Percentiles rank a stretch among this genome's conserved stretches.
Evolutionary conservation across 1,139 yeast species (phyloP).

Genomic region (Yamadazyma triangularis): DNA sequence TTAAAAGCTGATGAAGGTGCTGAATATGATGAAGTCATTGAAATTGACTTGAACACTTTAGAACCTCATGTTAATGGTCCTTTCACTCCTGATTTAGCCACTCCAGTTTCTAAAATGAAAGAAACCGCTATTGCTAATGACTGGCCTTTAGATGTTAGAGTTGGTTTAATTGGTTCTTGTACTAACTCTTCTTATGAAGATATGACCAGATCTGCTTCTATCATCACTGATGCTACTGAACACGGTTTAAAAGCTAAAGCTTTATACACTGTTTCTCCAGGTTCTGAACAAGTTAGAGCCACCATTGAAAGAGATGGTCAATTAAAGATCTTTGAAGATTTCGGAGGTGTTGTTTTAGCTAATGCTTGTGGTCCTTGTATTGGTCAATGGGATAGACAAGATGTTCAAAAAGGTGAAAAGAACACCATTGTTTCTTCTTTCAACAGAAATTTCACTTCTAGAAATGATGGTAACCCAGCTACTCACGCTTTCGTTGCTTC

Average conservation of each 20-base stretch:
- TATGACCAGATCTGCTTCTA: slow-evolving; percentile 96
- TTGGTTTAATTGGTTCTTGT: slow-evolving; percentile 98
- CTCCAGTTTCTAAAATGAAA: slow-evolving; percentile 91
- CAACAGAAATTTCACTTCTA: slow-evolving; percentile 98
- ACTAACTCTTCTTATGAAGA: slow-evolving; percentile 99
- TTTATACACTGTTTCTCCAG: slow-evolving; percentile 93
- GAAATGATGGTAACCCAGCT: slow-evolving; percentile 98
- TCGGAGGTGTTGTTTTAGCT: slow-evolving; percentile 94
- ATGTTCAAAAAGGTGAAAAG: slow-evolving; percentile 95
- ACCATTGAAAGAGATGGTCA: slow-evolving; percentile 98
- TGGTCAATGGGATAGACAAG: slow-evolving; percentile 99
- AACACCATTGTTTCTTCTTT: slow-evolving; percentile 97
- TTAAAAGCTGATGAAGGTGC: slow-evolving; percentile 90
- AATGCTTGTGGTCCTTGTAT: slow-evolving; percentile 99
- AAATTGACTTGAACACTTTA: slow-evolving; percentile 88
- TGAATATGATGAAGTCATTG: slow-evolving; percentile 94
- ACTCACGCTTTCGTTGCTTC: slow-evolving; percentile 98
- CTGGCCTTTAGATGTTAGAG: slow-evolving; percentile 95
- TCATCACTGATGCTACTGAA: slow-evolving; percentile 82
- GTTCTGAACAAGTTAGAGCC: slow-evolving; percentile 99
- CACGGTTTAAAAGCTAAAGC: slow-evolving; percentile 92
- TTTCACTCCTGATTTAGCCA: slow-evolving; percentile 98
- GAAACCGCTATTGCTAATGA: slow-evolving; percentile 82
- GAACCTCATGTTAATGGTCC: slow-evolving; percentile 99
- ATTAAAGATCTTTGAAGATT: slow-evolving; percentile 81